Conservation (phyloP, 23 red algal genomes). For the Agarophyton chilense region DNA sequence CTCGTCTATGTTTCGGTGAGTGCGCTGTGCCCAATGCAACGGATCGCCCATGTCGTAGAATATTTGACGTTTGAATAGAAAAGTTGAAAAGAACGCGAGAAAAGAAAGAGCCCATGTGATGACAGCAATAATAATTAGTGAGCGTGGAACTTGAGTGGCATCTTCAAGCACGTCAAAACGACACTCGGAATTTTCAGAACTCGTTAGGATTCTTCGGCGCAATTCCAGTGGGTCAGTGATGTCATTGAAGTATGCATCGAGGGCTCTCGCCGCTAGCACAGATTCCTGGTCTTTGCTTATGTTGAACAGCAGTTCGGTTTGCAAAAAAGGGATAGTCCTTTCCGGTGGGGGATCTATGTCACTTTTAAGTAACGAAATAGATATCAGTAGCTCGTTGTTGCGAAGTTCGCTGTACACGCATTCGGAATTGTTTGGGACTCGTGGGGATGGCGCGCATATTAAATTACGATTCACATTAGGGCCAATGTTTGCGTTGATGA, state of each 20-base stretch:
- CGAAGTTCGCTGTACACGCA: background rate
- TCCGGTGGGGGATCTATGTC: no score
- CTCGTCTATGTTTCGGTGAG: background rate
- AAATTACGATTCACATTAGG: background rate
- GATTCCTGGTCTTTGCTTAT: background rate
- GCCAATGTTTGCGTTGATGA: background rate
- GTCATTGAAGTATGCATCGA: background rate
- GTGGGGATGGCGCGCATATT: no score
- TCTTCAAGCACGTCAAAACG: background rate
- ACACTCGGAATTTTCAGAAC: background rate
- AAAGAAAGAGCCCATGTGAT: background rate
- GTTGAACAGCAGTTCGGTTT: background rate
- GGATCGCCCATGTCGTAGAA: slow-evolving; percentile 8
- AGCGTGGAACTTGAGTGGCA: background rate
- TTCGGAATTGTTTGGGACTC: background rate
- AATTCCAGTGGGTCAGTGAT: background rate
- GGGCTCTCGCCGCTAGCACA: background rate
- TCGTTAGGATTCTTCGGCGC: background rate
- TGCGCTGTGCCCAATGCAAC: slow-evolving; percentile 8
- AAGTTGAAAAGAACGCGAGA: background rate
- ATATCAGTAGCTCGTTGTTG: background rate
- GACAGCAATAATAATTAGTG: background rate
- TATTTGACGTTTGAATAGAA: background rate
- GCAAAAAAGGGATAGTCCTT: no score
- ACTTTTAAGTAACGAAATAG: background rate